Base-by-base conservation (phyloP, 345 rosid genomes). In the Microthlaspi erraticum region DNA sequence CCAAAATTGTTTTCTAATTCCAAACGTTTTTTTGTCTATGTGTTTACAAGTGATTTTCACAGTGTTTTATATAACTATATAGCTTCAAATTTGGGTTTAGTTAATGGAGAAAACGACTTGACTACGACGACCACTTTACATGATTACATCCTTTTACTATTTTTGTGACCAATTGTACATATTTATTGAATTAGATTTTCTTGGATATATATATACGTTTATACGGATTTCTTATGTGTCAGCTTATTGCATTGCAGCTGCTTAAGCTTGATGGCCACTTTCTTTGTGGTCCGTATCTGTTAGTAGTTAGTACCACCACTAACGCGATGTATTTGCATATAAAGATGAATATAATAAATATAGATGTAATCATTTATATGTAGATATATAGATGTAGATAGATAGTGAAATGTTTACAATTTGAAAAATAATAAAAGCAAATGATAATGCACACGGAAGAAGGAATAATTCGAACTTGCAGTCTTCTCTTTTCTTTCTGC, bases 401-500 rank as follows among this genome's bases (percentile, higher is more conserved):
- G 10, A 59, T 5, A 45, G 7, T 18, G 10, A 45, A 64, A 36
- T 9, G 0, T 39, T 20, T 42, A 72, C 17, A 53, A 73, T 61
- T 14, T 72, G 36, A 66, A 74, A 74, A 75, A 68, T 61, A 75
- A 58, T 73, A 81, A 80, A 84, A 84, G 81, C 84, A 82, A 82
- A 68, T 60, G 64, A 74, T 74, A 68, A 66, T 79, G 80, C 81
- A 80, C 77, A 82, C 81, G 65, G 86, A 83, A 82, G 90, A 81
- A 86, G 92, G 77, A 88, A 86, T 82, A 86, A 90, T 86, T 83
- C 82, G 87, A 86, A 84, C 85, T 79, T 81, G 83, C 85, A 84
- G 92, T 81, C 77, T 83, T 66, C 72, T 71, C 81, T 70, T 68
- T 68, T 75, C 64, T 75, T 60, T 73, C 71, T 79, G 82, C 88